Conservation (phyloP, 495 filamentous ascomycete genomes). For the Hypoxylon perforatum region DNA sequence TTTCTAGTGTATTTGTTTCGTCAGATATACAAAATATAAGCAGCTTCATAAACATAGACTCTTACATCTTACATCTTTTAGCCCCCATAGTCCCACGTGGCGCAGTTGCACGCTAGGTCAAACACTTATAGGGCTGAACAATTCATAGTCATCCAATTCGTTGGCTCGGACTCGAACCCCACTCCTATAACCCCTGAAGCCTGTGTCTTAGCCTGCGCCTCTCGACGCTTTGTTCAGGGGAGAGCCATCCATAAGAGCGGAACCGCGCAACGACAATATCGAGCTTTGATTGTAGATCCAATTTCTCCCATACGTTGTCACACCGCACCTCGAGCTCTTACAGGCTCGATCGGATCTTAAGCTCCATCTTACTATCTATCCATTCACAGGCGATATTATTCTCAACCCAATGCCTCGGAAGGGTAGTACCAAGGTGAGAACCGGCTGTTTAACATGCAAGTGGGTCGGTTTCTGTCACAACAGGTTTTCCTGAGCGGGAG, state of each 20-base stretch:
- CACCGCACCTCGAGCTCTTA: not conserved
- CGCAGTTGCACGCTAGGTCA: too few species aligned
- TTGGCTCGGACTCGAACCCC: constrained; percentile 19
- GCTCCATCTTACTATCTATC: not conserved
- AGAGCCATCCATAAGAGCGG: constrained; percentile 1
- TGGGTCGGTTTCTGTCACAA: constrained; percentile 16
- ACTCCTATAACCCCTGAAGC: constrained; percentile 15
- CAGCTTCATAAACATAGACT: too few species aligned
- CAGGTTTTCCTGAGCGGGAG: not conserved
- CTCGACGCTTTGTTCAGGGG: not conserved
- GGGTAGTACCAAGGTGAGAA: constrained; percentile 41
- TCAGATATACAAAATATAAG: too few species aligned
- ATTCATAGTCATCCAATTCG: constrained; percentile 14
- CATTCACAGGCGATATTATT: too few species aligned
- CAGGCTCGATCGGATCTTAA: constrained; percentile 24
- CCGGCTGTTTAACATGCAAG: constrained; percentile 46
- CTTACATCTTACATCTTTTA: too few species aligned
- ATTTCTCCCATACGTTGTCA: not conserved
- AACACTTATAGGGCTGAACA: too few species aligned
- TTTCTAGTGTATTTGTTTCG: too few species aligned
- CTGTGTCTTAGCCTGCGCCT: constrained; percentile 16
- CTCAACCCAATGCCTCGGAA: constrained; percentile 35
- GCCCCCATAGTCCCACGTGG: too few species aligned
- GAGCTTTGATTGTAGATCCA: not conserved
- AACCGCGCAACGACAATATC: not conserved